phyloP scores from a whole-genome alignment of 352 stramenopile genomes.

The Phytophthora cactorum region DNA sequence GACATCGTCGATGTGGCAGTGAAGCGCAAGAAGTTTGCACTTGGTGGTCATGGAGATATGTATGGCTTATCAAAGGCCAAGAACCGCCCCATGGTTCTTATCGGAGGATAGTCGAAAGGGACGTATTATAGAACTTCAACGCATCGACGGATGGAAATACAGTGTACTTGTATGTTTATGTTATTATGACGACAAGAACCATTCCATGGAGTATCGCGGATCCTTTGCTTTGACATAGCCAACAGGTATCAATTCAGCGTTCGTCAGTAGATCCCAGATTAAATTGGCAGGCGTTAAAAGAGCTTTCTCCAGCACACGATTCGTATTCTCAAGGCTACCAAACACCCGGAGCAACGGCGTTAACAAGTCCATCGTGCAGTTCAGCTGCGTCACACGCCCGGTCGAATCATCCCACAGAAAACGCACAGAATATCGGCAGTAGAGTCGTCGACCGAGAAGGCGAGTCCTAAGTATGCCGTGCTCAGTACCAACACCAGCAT shows the following conservation, averaged over 20 bases:
- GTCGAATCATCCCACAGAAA: constrained; percentile 23
- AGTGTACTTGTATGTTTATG: no score
- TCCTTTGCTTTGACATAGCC: not conserved
- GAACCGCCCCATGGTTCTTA: constrained; percentile 98
- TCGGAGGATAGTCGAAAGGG: constrained; percentile 88
- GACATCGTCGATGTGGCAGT: constrained; percentile 92
- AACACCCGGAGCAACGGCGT: constrained; percentile 17
- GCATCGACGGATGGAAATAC: no score
- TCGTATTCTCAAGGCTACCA: constrained; percentile 22
- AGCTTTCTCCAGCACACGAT: constrained; percentile 18
- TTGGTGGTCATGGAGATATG: constrained; percentile 96
- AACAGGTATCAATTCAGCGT: not conserved
- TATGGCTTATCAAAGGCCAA: constrained; percentile 90
- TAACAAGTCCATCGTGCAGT: constrained; percentile 17
- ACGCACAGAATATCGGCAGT: constrained; percentile 6
- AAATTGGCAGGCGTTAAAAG: constrained; percentile 12
- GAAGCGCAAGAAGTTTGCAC: constrained; percentile 92
- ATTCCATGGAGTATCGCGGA: not conserved
- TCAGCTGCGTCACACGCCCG: constrained; percentile 4
- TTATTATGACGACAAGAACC: no score
- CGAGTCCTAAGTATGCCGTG: constrained; percentile 5
- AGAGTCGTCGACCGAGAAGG: constrained; percentile 16
- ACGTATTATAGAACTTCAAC: no score
- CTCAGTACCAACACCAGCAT: not conserved
- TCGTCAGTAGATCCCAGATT: not conserved